These are phyloP conservation scores for Zygosaccharomyces rouxii DNA, from an alignment of 805 yeast genomes.

Conservation along the genomic window DNA sequence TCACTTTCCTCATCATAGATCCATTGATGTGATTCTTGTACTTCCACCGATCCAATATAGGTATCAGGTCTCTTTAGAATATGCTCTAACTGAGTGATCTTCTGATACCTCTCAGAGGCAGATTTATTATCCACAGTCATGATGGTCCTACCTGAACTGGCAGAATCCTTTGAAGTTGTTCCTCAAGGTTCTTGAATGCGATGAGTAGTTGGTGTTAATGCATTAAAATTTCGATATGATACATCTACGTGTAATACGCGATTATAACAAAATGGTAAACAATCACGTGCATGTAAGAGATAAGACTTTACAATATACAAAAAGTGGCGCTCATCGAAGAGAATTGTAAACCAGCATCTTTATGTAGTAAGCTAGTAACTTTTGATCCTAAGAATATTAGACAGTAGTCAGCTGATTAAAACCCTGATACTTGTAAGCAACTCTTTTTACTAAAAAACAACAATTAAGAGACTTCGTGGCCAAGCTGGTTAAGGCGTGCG, in stretches of 20 bases:
- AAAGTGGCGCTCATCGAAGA: too few species aligned
- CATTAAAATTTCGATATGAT: background rate
- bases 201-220: background rate
- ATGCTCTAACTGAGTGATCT: conserved; percentile 92
- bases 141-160: background rate
- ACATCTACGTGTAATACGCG: background rate
- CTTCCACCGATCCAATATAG: conserved; percentile 92
- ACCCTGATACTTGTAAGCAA: background rate
- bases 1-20: conserved; percentile 62
- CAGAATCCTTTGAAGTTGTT: background rate
- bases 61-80: conserved; percentile 97
- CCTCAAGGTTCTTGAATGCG: background rate
- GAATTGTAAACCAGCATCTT: too few species aligned
- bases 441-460: too few species aligned
- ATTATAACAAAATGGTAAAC: background rate
- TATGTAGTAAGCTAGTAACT: too few species aligned
- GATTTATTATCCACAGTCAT: conserved; percentile 32
- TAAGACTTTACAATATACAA: too few species aligned
- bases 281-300: background rate
- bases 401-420: too few species aligned
- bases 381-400: too few species aligned
- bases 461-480: conserved; percentile 41
- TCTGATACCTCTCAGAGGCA: conserved; percentile 78
- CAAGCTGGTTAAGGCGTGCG: conserved; percentile 56
- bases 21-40: conserved; percentile 79